phyloP scores from a whole-genome alignment of 1,284 basidiomycete genomes.

The Bondarzewia mesenterica region DNA sequence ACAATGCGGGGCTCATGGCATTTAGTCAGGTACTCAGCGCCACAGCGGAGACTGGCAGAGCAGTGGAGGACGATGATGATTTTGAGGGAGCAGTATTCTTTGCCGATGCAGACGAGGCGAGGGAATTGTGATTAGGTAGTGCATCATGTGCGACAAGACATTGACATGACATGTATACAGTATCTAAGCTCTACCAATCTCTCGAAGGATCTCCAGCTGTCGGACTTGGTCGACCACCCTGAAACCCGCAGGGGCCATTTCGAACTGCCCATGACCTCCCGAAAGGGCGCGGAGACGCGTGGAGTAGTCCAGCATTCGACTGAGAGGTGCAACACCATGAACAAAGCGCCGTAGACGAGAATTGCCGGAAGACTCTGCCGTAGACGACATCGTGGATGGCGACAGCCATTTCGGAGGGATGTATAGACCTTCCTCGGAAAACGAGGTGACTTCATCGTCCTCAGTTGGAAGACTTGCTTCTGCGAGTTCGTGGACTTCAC shows the following conservation, averaged over 20 bases:
- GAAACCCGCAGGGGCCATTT: constrained; percentile 74
- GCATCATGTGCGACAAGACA: no score
- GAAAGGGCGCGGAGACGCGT: constrained; percentile 72
- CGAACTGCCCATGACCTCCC: constrained; percentile 76
- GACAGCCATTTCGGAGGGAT: constrained; percentile 67
- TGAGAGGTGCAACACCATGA: constrained; percentile 66
- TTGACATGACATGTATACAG: background rate
- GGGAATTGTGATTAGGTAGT: constrained; percentile 36
- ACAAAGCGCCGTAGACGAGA: constrained; percentile 48
- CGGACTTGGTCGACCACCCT: constrained; percentile 50
- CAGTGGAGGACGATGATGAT: constrained; percentile 66
- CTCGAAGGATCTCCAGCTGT: constrained; percentile 60
- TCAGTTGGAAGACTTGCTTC: constrained; percentile 27
- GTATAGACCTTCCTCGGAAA: constrained; percentile 55
- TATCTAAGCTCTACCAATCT: constrained; percentile 61
- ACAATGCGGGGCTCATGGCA: constrained; percentile 53
- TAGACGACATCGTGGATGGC: constrained; percentile 46
- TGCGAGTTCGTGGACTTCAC: constrained; percentile 62
- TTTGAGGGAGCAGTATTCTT: constrained; percentile 67
- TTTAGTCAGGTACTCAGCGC: constrained; percentile 68
- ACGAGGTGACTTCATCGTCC: constrained; percentile 40
- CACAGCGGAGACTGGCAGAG: constrained; percentile 42
- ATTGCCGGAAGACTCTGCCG: constrained; percentile 15
- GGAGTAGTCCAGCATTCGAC: constrained; percentile 75
- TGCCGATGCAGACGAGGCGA: constrained; percentile 71